These are phyloP conservation scores for Schwanniomyces sp. DNA, from an alignment of 805 yeast genomes.

Conservation along the genomic window DNA sequence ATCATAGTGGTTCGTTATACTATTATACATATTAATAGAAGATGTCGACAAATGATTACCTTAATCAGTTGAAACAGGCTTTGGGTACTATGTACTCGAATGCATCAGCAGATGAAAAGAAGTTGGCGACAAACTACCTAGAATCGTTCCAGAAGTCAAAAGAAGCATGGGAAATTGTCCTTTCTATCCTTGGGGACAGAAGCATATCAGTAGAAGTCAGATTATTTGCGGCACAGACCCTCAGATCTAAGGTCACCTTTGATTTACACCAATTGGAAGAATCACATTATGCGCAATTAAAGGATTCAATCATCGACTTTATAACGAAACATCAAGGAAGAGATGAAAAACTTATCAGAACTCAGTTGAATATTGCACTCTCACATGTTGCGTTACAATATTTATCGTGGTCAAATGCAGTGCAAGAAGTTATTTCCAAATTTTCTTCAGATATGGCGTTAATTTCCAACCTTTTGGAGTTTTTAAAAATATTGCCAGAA, in stretches of 20 bases:
- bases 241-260: slow-evolving; percentile 79
- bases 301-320: slow-evolving; percentile 63
- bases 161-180: slow-evolving; percentile 77
- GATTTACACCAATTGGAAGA: slow-evolving; percentile 78
- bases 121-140: slow-evolving; percentile 53
- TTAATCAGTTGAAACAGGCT: slow-evolving; percentile 42
- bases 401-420: slow-evolving; percentile 67
- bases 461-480: slow-evolving; percentile 62
- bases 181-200: slow-evolving; percentile 46
- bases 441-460: slow-evolving; percentile 40
- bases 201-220: slow-evolving; percentile 53
- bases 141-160: slow-evolving; percentile 81
- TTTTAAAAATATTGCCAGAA: slow-evolving; percentile 86
- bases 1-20: not conserved
- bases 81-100: slow-evolving; percentile 49
- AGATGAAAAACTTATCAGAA: slow-evolving; percentile 59
- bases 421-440: slow-evolving; percentile 60
- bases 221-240: slow-evolving; percentile 88
- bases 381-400: slow-evolving; percentile 82
- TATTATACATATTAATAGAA: not conserved
- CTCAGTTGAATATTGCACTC: slow-evolving; percentile 79
- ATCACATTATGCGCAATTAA: slow-evolving; percentile 57
- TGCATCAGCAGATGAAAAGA: slow-evolving; percentile 45
- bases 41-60: slow-evolving; percentile 7
- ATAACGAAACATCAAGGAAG: slow-evolving; percentile 44